Conservation (phyloP, 2,329 filamentous ascomycete genomes). For the Fusarium siculi region DNA sequence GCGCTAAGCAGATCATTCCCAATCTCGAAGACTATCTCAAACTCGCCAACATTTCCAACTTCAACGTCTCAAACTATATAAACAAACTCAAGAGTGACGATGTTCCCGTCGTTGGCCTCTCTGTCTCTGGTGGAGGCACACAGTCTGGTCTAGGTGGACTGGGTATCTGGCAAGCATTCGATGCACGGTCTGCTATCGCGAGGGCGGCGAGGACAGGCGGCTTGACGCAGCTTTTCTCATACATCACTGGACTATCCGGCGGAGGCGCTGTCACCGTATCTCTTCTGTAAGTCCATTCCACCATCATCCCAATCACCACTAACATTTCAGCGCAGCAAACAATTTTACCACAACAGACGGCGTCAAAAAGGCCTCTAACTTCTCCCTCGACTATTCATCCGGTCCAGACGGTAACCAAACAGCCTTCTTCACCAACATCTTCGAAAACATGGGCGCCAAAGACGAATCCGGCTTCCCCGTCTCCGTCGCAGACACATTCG, state of each 20-base stretch:
- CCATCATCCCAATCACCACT: fast-evolving
- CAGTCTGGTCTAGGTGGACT: slow-evolving; percentile 46
- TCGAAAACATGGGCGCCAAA: slow-evolving; percentile 38
- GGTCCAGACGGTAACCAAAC: slow-evolving; percentile 30
- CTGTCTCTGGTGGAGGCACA: slow-evolving; percentile 44
- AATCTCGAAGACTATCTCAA: slow-evolving; percentile 37
- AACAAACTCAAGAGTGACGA: slow-evolving; percentile 30
- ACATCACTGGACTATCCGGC: slow-evolving; percentile 43
- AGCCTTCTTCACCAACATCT: slow-evolving; percentile 28
- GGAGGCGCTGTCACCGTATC: slow-evolving; percentile 43
- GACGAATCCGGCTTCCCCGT: slow-evolving; percentile 41
- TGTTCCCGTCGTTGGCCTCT: slow-evolving; percentile 39
- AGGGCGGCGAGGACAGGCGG: slow-evolving; percentile 39
- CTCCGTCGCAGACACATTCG: slow-evolving; percentile 42
- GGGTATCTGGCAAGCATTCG: slow-evolving; percentile 45
- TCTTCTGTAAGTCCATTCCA: slow-evolving; percentile 21
- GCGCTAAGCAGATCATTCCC: slow-evolving; percentile 36
- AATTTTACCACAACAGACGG: slow-evolving; percentile 38
- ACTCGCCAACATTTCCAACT: slow-evolving; percentile 32
- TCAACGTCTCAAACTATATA: slow-evolving; percentile 38
- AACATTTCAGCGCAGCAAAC: slow-evolving; percentile 35
- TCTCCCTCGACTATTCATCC: slow-evolving; percentile 31
- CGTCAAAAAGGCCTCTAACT: slow-evolving; percentile 36
- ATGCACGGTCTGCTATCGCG: slow-evolving; percentile 36
- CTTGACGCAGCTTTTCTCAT: slow-evolving; percentile 39